Percentiles rank a stretch among this genome's conserved stretches.
Evolutionary conservation across 306 rosid genomes (phyloP).

Genomic region (Echinosophora koreensis): DNA sequence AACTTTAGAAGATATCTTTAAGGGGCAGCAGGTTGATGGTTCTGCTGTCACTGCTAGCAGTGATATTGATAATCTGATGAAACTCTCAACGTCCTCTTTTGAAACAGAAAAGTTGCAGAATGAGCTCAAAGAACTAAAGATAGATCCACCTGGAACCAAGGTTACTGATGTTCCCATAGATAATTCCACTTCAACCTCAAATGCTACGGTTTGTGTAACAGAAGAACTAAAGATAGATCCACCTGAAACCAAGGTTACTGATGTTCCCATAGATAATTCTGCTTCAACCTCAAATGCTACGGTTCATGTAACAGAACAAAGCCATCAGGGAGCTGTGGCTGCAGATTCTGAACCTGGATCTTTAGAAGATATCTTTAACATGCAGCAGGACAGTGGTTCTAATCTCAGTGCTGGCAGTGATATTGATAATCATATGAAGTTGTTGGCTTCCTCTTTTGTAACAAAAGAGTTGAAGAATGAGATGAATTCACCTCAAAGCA

Average conservation of each 20-base stretch:
- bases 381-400: slow-evolving; percentile 35
- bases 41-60: slow-evolving; percentile 38
- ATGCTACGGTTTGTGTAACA: too few relatives aligned
- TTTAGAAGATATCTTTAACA: slow-evolving; percentile 26
- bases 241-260: slow-evolving; percentile 43
- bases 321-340: slow-evolving; percentile 27
- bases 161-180: slow-evolving; percentile 40
- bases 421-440: slow-evolving; percentile 27
- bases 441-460: slow-evolving; percentile 40
- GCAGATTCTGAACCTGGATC: slow-evolving; percentile 42
- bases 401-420: slow-evolving; percentile 16
- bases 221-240: slow-evolving; percentile 33
- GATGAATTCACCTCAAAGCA: slow-evolving; percentile 41
- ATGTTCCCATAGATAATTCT: slow-evolving; percentile 42
- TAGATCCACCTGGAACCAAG: slow-evolving; percentile 44
- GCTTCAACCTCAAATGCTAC: slow-evolving; percentile 47
- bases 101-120: slow-evolving; percentile 38
- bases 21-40: slow-evolving; percentile 38
- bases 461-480: slow-evolving; percentile 43
- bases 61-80: slow-evolving; percentile 34
- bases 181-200: slow-evolving; percentile 50
- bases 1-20: slow-evolving; percentile 18
- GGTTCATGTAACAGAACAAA: slow-evolving; percentile 43
- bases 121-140: slow-evolving; percentile 33
- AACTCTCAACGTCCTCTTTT: slow-evolving; percentile 38